Evolutionary conservation across 2,329 filamentous ascomycete species (phyloP), one percentile per base, ranked within the genome.

Genomic region (Nigrospora osmanthi): DNA sequence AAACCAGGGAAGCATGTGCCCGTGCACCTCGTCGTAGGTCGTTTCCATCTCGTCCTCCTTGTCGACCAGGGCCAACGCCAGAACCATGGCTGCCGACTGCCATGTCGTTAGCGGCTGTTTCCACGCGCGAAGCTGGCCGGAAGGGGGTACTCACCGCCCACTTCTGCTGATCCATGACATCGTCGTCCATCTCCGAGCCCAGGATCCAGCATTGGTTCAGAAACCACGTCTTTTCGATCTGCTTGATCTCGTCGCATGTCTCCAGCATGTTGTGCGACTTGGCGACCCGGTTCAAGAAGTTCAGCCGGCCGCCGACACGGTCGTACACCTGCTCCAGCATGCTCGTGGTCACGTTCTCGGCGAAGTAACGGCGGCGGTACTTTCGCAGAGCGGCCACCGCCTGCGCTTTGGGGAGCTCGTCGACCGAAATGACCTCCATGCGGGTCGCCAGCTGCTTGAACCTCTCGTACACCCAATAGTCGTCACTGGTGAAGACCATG

Each of bases 131-230:
- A 32, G n/a, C 35, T 9, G 12, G 41, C 17, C 35, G 15, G 1
- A n/a, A 33, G 19, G 13, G 7, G 47, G 35, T 31, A 78, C 83
- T 67, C 71, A 89, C 85, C 38, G 90, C 88, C 73, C 89, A 96
- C 64, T 97, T 96, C 61, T 97, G 89, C 64, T 96, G 87, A 59
- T 96, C 89, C 84, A 97, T 97, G 54, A 96, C 93, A 60, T 98
- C 93, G 65, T 97, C 93, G 55, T 97, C 93, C 84, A 85, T 89
- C 51, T 83, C 81, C 49, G 68, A 28, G 11, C 84, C 84, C 4
- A 88, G 72, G 47, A 87, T 85, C 74, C 83, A 85, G 66, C 83
- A 87, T 59, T 85, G 81, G 64, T 85, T 87, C 10, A 87, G 68
- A 52, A 88, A 84, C 83, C 84, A 88, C n/a, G 76, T 81, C 67